phyloP scores from a whole-genome alignment of 805 yeast genomes.

The Groenewaldozyma tartarivorans region DNA sequence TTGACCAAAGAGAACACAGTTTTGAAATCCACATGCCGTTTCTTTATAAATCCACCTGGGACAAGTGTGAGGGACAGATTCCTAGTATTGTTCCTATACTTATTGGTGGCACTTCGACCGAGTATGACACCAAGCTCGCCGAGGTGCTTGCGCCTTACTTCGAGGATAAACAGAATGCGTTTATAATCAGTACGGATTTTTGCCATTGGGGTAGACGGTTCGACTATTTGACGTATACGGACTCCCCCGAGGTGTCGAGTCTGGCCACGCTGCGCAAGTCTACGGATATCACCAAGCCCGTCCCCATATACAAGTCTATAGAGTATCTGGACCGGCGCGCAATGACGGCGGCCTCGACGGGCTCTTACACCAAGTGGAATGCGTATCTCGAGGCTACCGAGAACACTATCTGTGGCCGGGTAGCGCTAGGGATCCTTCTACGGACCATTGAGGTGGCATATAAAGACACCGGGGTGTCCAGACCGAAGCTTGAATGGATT shows the following conservation, averaged over 20 bases:
- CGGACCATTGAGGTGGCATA: conserved; percentile 37
- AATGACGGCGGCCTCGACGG: conserved; percentile 49
- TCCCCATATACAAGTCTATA: conserved; percentile 63
- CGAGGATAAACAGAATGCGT: conserved; percentile 46
- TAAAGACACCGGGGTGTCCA: conserved; percentile 11
- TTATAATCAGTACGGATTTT: conserved; percentile 81
- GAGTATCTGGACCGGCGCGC: conserved; percentile 63
- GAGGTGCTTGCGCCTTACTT: conserved; percentile 43
- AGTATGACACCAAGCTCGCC: conserved; percentile 38
- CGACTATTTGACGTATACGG: conserved; percentile 45
- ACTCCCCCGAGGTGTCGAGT: conserved; percentile 3
- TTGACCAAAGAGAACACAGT: conserved; percentile 82
- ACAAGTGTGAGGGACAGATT: conserved; percentile 8
- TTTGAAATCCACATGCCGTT: conserved; percentile 92
- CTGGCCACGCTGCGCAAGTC: conserved; percentile 18
- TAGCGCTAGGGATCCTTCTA: conserved; percentile 63
- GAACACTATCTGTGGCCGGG: conserved; percentile 90
- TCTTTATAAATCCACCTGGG: conserved; percentile 36
- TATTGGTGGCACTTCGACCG: conserved; percentile 52
- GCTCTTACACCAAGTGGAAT: conserved; percentile 52
- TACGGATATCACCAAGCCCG: conserved; percentile 15
- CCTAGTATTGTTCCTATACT: conserved; percentile 61
- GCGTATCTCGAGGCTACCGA: conserved; percentile 60
- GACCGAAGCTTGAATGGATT: conserved; percentile 51
- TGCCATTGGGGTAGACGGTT: conserved; percentile 88